A percentile compares a stretch with the other conserved stretches of the same genome.
These are phyloP conservation scores for Hippophae gyantsensis DNA, from an alignment of 306 rosid genomes.

Conservation along the genomic window DNA sequence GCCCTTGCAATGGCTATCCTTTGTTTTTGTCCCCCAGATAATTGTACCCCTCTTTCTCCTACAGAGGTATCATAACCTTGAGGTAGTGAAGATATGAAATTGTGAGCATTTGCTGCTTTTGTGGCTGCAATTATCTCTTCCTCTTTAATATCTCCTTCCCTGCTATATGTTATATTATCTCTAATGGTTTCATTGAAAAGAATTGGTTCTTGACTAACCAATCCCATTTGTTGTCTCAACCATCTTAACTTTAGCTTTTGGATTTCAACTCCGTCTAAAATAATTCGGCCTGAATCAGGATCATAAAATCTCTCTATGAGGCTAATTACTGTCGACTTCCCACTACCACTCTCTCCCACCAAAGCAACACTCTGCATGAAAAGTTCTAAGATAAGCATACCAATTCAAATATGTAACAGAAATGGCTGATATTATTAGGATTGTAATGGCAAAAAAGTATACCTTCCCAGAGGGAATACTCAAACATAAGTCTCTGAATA, in stretches of 20 bases:
- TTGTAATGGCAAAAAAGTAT: neutral
- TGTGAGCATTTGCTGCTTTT: slow-evolving; percentile 18
- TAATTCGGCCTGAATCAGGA: slow-evolving; percentile 15
- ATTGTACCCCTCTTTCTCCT: neutral
- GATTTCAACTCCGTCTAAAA: slow-evolving; percentile 15
- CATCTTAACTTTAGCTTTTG: slow-evolving; percentile 16
- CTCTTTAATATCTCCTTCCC: slow-evolving; percentile 8
- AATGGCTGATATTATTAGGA: neutral
- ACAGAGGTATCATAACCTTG: slow-evolving; percentile 1
- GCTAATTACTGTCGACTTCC: slow-evolving; percentile 15
- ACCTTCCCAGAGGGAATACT: slow-evolving; percentile 60
- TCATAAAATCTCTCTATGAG: slow-evolving; percentile 16
- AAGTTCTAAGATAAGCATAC: neutral
- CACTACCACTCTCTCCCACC: slow-evolving; percentile 23
- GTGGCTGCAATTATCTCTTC: slow-evolving; percentile 14
- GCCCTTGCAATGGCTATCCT: slow-evolving; percentile 1
- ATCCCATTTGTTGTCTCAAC: slow-evolving; percentile 21
- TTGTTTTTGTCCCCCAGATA: slow-evolving; percentile 1
- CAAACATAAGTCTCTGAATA: slow-evolving; percentile 50
- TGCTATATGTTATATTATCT: slow-evolving; percentile 16
- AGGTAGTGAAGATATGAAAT: slow-evolving; percentile 12
- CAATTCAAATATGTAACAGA: neutral
- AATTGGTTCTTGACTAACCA: slow-evolving; percentile 22
- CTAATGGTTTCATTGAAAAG: slow-evolving; percentile 19
- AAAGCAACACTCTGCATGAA: slow-evolving; percentile 14